phyloP scores from a whole-genome alignment of 1,284 basidiomycete species.

The Trichosporon ovoides region DNA sequence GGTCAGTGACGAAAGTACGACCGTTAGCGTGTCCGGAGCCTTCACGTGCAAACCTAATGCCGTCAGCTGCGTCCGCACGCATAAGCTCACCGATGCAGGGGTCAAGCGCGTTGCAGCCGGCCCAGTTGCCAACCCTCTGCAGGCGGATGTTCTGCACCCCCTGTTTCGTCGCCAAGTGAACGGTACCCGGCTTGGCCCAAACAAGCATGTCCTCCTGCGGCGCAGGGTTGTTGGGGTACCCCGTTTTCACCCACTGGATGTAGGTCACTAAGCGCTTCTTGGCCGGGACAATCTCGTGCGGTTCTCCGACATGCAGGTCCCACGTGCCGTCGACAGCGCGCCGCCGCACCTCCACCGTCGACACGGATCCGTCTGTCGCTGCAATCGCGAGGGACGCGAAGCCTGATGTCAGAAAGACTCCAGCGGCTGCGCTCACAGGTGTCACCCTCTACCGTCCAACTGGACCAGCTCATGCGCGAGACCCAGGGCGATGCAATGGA shows the following conservation, averaged over 20 bases:
- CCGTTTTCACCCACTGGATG: constrained; percentile 28
- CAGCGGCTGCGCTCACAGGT: constrained; percentile 20
- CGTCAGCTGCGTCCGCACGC: neutral
- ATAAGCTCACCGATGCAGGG: constrained; percentile 32
- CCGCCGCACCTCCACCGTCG: constrained; percentile 14
- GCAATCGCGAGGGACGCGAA: constrained; percentile 26
- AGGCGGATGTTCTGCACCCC: constrained; percentile 16
- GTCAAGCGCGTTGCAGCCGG: constrained; percentile 33
- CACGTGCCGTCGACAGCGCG: constrained; percentile 9
- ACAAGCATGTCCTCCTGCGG: constrained; percentile 28
- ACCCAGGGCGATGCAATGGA: constrained; percentile 11
- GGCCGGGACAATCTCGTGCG: neutral
- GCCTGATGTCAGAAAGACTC: constrained; percentile 17
- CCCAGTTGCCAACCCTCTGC: constrained; percentile 39
- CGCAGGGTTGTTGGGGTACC: neutral
- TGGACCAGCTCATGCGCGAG: constrained; percentile 24
- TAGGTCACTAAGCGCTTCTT: constrained; percentile 30
- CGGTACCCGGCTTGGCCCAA: constrained; percentile 36
- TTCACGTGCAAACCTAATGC: constrained; percentile 28
- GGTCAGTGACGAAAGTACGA: constrained; percentile 35
- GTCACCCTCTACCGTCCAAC: constrained; percentile 23
- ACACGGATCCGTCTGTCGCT: constrained; percentile 27
- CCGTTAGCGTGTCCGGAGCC: constrained; percentile 19
- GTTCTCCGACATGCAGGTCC: constrained; percentile 13
- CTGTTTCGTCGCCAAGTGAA: constrained; percentile 25